Evolutionary conservation across 2,329 filamentous ascomycete genomes (phyloP), one percentile per base, ranked within the genome.

Genomic region (Hymenoscyphus infarciens): DNA sequence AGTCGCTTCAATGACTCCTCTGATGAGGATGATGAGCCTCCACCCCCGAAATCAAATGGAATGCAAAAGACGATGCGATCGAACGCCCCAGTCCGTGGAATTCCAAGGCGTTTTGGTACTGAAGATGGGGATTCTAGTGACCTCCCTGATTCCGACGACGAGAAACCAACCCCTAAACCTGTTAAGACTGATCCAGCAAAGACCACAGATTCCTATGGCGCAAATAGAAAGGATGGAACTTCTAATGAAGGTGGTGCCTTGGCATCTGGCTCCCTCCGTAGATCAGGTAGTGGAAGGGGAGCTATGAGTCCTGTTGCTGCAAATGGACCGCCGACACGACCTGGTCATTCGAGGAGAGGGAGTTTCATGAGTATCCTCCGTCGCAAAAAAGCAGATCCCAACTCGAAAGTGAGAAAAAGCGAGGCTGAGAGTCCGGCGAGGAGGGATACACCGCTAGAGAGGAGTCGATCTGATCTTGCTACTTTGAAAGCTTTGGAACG

Each of bases 1-100:
- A 85, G 83, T 67, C 80, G 86, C 0, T 85, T 89, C 64, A 80
- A 73, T 3, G 84, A 88, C 74, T 86, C 87, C 3, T 85, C 89
- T 65, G 86, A 87, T 65, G 86, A 88, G 39, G 82, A 83, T 1
- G 77, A 68, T 39, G 73, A 68, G 33, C 72, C 64, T 25, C 71
- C 65, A 38, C 61, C 62, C 19, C 27, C 58, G 11, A 58, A 38
- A 29, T 25, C 42, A 8, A 54, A 31, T 22, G 35, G 60, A 15
- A 56, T 69, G 25, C 58, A 56, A 27, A 61, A 66, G 53, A 67
- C 66, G 13, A 68, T 70, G 62, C 67, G 69, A 11, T 45, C 61
- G 2, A 64, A 52, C 53, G 64, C 64, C 31, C 71, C 64, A 19
- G 64, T 70, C 25, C 89, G 85, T 63, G 87, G 80, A 15, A 82